These are phyloP conservation scores for Aspergillus sp. DNA, from an alignment of 2,329 filamentous ascomycete genomes.

Conservation along the genomic window DNA sequence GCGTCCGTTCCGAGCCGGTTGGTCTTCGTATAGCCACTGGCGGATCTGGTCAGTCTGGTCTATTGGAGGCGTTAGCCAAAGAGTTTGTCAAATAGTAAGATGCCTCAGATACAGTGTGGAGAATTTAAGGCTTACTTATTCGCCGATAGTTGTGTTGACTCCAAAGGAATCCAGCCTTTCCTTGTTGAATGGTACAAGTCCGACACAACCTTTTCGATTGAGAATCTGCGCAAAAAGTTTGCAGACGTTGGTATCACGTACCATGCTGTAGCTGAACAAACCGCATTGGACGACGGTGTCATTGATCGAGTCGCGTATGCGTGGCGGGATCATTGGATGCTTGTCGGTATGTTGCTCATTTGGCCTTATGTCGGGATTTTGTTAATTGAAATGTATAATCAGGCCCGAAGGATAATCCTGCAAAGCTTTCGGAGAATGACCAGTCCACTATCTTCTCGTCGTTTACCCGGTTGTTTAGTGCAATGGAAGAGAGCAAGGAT, in stretches of 20 bases:
- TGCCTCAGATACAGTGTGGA: neutral
- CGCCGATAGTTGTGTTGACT: neutral
- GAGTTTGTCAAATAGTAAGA: neutral
- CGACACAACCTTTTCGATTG: neutral
- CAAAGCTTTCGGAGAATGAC: neutral
- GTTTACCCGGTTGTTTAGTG: neutral
- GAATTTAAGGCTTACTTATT: neutral
- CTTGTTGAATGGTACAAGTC: neutral
- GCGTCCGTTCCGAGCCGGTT: neutral
- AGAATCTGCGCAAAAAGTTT: neutral
- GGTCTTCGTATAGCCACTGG: neutral
- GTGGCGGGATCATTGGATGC: neutral
- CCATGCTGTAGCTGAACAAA: neutral
- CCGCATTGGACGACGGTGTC: neutral
- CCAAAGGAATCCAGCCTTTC: neutral
- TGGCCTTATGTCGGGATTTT: neutral
- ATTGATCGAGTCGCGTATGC: neutral
- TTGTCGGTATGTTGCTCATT: neutral
- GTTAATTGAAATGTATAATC: neutral
- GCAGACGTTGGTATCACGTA: neutral
- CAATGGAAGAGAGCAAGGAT: neutral
- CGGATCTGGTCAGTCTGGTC: neutral
- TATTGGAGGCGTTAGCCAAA: neutral
- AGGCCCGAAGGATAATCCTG: neutral
- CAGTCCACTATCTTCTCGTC: neutral